phyloP scores from a whole-genome alignment of 1,284 basidiomycete species.

The Sporisorium scitamineum region DNA sequence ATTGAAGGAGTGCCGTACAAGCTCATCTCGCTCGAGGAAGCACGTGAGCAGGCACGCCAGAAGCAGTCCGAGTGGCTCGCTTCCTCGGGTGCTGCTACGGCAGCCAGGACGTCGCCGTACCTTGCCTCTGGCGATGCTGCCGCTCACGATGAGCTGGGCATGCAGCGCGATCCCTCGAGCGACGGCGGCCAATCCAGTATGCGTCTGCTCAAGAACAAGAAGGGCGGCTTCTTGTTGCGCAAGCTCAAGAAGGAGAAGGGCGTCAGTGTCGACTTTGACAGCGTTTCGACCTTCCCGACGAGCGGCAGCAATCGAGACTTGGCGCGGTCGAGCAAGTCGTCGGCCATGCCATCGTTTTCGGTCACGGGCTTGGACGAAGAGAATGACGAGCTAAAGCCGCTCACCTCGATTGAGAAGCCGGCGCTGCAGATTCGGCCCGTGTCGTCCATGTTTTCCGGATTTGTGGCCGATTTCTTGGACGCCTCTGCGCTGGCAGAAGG shows the following conservation, averaged over 20 bases:
- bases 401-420: slow-evolving; percentile 28
- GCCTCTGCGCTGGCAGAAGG: slow-evolving; percentile 38
- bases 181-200: slow-evolving; percentile 27
- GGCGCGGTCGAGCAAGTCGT: slow-evolving; percentile 19
- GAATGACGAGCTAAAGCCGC: slow-evolving; percentile 23
- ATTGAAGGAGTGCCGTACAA: slow-evolving; percentile 62
- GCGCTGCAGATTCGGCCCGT: slow-evolving; percentile 56
- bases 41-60: slow-evolving; percentile 49
- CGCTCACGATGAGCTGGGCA: slow-evolving; percentile 23
- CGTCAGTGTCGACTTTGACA: slow-evolving; percentile 38
- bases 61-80: slow-evolving; percentile 52
- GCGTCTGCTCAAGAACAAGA: slow-evolving; percentile 59
- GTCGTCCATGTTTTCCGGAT: slow-evolving; percentile 58
- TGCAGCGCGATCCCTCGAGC: slow-evolving; percentile 30
- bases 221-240: slow-evolving; percentile 57
- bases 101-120: slow-evolving; percentile 18
- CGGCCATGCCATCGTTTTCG: slow-evolving; percentile 51
- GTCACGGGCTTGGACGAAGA: slow-evolving; percentile 39
- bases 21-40: slow-evolving; percentile 61
- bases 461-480: slow-evolving; percentile 54
- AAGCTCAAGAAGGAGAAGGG: slow-evolving; percentile 61
- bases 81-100: slow-evolving; percentile 12
- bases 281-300: slow-evolving; percentile 35
- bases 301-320: slow-evolving; percentile 34
- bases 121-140: slow-evolving; percentile 13